Evolutionary conservation across 306 rosid genomes (phyloP).

Genomic region (Vicia faba): DNA sequence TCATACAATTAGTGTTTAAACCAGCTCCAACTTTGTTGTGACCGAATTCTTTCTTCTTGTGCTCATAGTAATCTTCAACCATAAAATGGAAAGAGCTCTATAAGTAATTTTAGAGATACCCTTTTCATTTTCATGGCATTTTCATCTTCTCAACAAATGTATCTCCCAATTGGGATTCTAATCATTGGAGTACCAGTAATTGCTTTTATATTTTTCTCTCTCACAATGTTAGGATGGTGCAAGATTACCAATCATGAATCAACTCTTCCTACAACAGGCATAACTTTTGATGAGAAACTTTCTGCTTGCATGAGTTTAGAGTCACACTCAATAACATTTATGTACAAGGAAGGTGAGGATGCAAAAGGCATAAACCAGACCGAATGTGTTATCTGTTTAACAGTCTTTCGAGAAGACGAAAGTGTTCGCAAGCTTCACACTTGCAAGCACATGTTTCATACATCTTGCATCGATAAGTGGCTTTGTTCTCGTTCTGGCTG

Average conservation of each 20-base stretch:
- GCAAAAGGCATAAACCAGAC: conserved; percentile 32
- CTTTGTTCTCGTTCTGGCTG: conserved; percentile 45
- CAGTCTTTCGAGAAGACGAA: conserved; percentile 44
- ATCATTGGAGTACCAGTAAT: conserved; percentile 35
- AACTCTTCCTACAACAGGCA: conserved; percentile 28
- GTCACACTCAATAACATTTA: conserved; percentile 43
- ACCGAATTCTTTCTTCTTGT: conserved; percentile 6
- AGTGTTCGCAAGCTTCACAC: conserved; percentile 43
- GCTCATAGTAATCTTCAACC: conserved; percentile 42
- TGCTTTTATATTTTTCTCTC: conserved; percentile 37
- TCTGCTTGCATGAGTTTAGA: conserved; percentile 41
- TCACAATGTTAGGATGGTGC: conserved; percentile 48
- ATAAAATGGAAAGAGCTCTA: neutral
- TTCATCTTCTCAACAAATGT: conserved; percentile 30
- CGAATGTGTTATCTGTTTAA: conserved; percentile 48
- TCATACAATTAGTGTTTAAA: conserved; percentile 3
- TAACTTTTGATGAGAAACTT: conserved; percentile 33
- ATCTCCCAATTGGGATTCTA: conserved; percentile 9
- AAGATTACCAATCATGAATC: neutral
- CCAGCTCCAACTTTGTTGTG: conserved; percentile 36
- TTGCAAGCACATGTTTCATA: conserved; percentile 49
- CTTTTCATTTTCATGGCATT: neutral
- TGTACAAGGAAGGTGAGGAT: conserved; percentile 29
- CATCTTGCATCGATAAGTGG: conserved; percentile 49
- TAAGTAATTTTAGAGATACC: conserved; percentile 14